Evolutionary conservation across 2,329 filamentous ascomycete species (phyloP), one percentile per base, ranked within the genome.

Genomic region (Fusarium sp.): DNA sequence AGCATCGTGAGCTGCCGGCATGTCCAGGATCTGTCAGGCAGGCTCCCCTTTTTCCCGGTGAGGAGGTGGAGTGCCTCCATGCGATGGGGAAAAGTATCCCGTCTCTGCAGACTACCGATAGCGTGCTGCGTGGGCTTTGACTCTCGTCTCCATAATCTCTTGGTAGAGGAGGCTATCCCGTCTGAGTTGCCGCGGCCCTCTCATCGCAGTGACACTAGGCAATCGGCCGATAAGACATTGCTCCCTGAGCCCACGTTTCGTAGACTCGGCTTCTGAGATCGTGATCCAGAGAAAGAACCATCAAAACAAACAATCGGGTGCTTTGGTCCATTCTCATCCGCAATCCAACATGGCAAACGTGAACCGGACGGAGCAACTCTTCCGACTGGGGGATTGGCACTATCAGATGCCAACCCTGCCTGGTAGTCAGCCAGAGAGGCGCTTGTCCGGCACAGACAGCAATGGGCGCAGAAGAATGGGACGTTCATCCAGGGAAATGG

Each of bases 201-300:
- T 42, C 35, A 71, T 73, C 57, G 58, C 40, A 51, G 70, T 56
- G 42, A 73, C 56, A 74, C 71, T 73, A 74, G 67, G 55, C 42
- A 64, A 62, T 69, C 59, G n/a, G 60, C 64, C 33, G 60, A 62
- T 61, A 59, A 66, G 71, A 66, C 71, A 74, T 60, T 67, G 63
- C 49, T 55, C 55, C 53, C 38, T 57, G 46, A 71, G 51, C 46
- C 44, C 67, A 74, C 73, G 60, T 51, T 74, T 69, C 51, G 38
- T 60, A 40, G 31, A 53, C 44, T 53, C 44, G 57, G 31, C 59
- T 60, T 60, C 53, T 63, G 10, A 63, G 71, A 74, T 74, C 71
- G 53, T 62, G 67, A 74, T 74, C 67, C 36, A 59, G 49, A 66
- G 14, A 31, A 55, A 10, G 27, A 12, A 51, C 44, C 53, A 31